These are phyloP conservation scores for Capronia coronata DNA, from an alignment of 2,329 filamentous ascomycete genomes.

Conservation along the genomic window DNA sequence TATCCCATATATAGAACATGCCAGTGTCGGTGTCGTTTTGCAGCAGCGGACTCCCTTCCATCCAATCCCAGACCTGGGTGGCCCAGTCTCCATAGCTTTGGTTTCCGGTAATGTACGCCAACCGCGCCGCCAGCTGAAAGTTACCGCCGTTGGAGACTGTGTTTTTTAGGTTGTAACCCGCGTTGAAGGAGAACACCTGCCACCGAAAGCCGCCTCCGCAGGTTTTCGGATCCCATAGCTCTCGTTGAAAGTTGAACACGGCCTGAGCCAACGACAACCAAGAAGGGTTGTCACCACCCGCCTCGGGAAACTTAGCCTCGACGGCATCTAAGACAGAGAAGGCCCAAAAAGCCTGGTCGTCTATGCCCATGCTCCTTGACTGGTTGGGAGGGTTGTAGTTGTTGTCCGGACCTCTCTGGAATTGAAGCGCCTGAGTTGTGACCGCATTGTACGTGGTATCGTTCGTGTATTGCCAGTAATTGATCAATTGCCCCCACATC, in stretches of 20 bases:
- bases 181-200: constrained; percentile 76
- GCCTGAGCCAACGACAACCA: constrained; percentile 72
- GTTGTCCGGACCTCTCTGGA: constrained; percentile 35
- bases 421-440: constrained; percentile 34
- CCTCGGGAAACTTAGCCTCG: constrained; percentile 43
- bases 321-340: constrained; percentile 52
- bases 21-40: constrained; percentile 45
- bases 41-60: constrained; percentile 30
- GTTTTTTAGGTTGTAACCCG: constrained; percentile 56
- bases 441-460: constrained; percentile 38
- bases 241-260: constrained; percentile 69
- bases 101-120: constrained; percentile 73
- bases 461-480: constrained; percentile 42
- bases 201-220: constrained; percentile 74
- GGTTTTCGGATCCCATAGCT: constrained; percentile 60
- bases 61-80: constrained; percentile 54
- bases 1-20: constrained; percentile 50
- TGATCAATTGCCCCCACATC: constrained; percentile 38
- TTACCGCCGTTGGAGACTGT: constrained; percentile 53
- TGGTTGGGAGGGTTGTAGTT: constrained; percentile 42
- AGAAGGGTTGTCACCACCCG: constrained; percentile 47
- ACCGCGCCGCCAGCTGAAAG: constrained; percentile 56
- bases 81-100: constrained; percentile 74
- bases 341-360: constrained; percentile 55
- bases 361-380: constrained; percentile 44